These are phyloP conservation scores for Fusarium sp. DNA, from an alignment of 2,329 filamentous ascomycete species.

Conservation along the genomic window DNA sequence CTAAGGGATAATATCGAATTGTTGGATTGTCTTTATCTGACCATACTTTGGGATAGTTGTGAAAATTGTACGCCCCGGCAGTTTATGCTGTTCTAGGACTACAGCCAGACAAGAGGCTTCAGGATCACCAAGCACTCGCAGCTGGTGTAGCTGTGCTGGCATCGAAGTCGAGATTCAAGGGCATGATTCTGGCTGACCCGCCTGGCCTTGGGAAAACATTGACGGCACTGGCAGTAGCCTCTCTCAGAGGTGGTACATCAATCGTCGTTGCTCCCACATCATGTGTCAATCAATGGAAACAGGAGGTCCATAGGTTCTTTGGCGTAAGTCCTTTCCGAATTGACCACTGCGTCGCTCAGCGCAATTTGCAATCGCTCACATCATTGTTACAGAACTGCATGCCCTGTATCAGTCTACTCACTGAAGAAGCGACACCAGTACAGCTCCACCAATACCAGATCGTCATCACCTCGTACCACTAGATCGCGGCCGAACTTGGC, in stretches of 20 bases:
- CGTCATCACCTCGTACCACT: neutral
- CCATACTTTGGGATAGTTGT: accelerated
- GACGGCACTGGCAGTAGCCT: neutral
- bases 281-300: neutral
- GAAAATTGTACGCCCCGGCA: neutral
- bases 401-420: neutral
- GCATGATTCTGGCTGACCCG: neutral
- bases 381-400: neutral
- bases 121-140: neutral
- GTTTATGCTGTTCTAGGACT: neutral
- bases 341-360: accelerated
- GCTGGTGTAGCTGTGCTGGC: neutral
- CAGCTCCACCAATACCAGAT: neutral
- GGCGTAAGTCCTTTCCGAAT: neutral
- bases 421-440: no score
- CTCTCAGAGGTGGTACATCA: neutral
- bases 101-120: neutral
- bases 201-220: neutral
- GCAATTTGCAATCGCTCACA: neutral
- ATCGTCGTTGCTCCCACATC: neutral
- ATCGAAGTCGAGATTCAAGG: neutral
- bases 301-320: neutral
- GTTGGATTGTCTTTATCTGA: neutral
- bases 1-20: neutral
- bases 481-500: neutral